Base-by-base conservation (phyloP, 352 stramenopile genomes). In the Phytophthora ohioensis region DNA sequence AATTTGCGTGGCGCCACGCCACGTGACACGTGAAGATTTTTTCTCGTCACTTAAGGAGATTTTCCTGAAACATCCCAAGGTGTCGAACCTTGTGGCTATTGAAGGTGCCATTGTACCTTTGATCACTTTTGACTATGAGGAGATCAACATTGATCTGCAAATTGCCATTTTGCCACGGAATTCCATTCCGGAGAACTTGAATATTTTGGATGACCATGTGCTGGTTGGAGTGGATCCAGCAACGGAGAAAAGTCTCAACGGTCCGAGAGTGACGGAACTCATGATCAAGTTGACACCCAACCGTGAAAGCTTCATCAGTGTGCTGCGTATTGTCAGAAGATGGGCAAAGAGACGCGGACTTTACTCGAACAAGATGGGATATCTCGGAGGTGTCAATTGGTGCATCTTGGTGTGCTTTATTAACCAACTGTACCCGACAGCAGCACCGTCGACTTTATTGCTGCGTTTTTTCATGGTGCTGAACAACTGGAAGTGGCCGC, bases 301-400 rank as follows among this genome's bases (percentile, higher is more conserved):
- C 57, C 76, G 88, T 10, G 81, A 95, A 46, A 94, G 85, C 51
- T 98, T 97, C 60, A 96, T 96, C 64, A 86, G 87, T 41, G 90
- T 97, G 41, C 73, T 98, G 35, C 87, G 92, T 6, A 88, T 96
- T 43, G 90, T 97, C 49, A 81, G 91, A 73, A 82, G 88, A 54
- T 98, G 92, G 92, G 88, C 89, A 15, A 97, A 98, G 58, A 81
- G 85, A 36, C 80, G 98, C 31, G 98, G 98, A 30, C 73, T 99
- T 32, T 99, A 99, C 80, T 98, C 93, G 48, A 99, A 99, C 87
- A 98, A 99, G 68, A 95, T 99, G 79, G 98, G 98, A 9, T 99
- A 99, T 73, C 79, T 99, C 3, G 98, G 98, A 54, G 98, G 98
- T 69, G 94, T 99, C 17, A 99, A 99, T 79, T 99, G 90, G 83